These are phyloP conservation scores for Euclidium syriacum DNA, from an alignment of 345 rosid genomes.

Conservation along the genomic window DNA sequence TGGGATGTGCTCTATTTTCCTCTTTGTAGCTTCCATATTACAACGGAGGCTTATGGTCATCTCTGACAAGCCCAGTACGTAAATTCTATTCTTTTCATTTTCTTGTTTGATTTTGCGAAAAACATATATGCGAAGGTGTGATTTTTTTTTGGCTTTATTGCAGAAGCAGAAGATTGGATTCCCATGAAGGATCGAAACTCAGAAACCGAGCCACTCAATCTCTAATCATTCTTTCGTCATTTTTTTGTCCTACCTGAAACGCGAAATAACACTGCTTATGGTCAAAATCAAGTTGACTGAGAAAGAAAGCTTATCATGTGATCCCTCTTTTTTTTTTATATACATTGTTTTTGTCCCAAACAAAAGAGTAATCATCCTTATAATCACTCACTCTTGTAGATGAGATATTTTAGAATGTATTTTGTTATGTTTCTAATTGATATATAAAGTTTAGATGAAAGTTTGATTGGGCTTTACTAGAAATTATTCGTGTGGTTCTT, in stretches of 20 bases:
- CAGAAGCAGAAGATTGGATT: constrained; percentile 9
- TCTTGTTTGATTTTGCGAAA: background rate
- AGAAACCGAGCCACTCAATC: constrained; percentile 9
- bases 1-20: constrained; percentile 88
- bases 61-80: constrained; percentile 66
- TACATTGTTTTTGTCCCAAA: background rate
- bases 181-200: constrained; percentile 10
- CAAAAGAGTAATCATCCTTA: too few relatives aligned
- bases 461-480: background rate
- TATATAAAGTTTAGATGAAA: background rate
- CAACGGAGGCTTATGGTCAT: constrained; percentile 71
- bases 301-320: background rate
- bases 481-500: too few relatives aligned
- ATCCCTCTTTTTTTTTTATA: background rate
- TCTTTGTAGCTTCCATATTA: constrained; percentile 68
- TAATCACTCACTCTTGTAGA: background rate
- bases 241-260: background rate
- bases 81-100: background rate
- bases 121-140: background rate
- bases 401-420: background rate
- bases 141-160: background rate
- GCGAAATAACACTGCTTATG: background rate
- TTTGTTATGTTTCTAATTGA: background rate
- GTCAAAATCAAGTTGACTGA: background rate
- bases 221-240: background rate